These are phyloP conservation scores for Collybiopsis luxurians DNA, from an alignment of 768 basidiomycete species.

Conservation along the genomic window DNA sequence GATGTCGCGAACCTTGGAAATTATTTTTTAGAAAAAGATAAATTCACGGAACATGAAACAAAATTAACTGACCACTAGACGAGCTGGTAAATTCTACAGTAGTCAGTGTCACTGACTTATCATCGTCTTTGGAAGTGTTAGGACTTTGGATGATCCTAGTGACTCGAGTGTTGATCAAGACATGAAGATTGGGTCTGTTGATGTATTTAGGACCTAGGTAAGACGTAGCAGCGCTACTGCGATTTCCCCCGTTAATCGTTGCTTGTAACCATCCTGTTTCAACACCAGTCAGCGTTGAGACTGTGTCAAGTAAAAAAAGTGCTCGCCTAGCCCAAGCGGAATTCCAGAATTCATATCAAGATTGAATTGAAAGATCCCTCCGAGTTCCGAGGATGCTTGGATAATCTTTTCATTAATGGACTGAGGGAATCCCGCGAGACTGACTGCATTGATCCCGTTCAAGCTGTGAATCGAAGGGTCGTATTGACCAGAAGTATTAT, in stretches of 20 bases:
- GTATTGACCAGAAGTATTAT: constrained; percentile 23
- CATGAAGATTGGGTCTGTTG: constrained; percentile 18
- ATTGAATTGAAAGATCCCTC: constrained; percentile 36
- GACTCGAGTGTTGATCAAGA: constrained; percentile 18
- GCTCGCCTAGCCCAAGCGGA: constrained; percentile 37
- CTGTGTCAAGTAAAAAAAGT: background rate
- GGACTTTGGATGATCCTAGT: constrained; percentile 10
- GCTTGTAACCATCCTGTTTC: constrained; percentile 17
- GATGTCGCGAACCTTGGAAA: constrained; percentile 3
- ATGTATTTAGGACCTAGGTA: constrained; percentile 20
- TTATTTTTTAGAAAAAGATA: background rate
- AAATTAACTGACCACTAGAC: background rate
- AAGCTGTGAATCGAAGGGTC: constrained; percentile 27
- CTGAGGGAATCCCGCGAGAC: constrained; percentile 20
- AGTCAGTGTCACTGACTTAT: background rate
- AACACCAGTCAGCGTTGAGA: background rate
- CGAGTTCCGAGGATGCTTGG: constrained; percentile 28
- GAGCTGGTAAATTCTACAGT: constrained; percentile 1
- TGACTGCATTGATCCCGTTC: constrained; percentile 24
- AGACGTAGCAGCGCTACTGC: constrained; percentile 21
- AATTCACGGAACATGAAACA: background rate
- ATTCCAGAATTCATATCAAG: constrained; percentile 40
- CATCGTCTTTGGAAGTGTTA: background rate
- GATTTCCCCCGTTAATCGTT: constrained; percentile 17
- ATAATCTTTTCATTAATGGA: constrained; percentile 31